Conservation (phyloP, 108 stramenopile genomes). For the Skeletonema tropicum region DNA sequence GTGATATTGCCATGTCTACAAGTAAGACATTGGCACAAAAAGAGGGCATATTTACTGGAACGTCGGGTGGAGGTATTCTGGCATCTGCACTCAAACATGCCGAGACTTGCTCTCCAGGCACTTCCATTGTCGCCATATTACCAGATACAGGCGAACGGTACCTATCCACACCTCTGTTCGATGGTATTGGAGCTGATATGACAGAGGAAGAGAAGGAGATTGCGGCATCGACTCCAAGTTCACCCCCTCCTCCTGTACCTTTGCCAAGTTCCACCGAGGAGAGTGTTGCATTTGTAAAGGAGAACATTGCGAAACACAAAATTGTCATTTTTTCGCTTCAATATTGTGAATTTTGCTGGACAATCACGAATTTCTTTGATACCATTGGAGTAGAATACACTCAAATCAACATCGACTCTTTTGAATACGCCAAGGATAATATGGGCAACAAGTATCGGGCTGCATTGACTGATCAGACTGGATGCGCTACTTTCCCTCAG, state of each 20-base stretch:
- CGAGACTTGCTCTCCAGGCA: conserved; percentile 48
- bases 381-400: conserved; percentile 33
- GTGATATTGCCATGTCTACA: conserved; percentile 50
- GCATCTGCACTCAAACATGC: conserved; percentile 62
- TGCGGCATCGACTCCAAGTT: conserved; percentile 30
- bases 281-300: conserved; percentile 66
- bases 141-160: conserved; percentile 78
- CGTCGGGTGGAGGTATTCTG: conserved; percentile 60
- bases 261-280: conserved; percentile 30
- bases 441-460: conserved; percentile 64
- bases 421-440: conserved; percentile 65
- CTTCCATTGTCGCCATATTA: conserved; percentile 57
- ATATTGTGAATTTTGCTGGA: conserved; percentile 77
- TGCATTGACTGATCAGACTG: conserved; percentile 52
- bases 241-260: conserved; percentile 51
- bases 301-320: conserved; percentile 74
- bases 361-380: conserved; percentile 67
- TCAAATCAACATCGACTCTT: conserved; percentile 46
- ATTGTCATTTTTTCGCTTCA: conserved; percentile 69
- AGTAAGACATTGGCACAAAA: conserved; percentile 56
- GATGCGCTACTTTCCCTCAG: conserved; percentile 61
- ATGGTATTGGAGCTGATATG: conserved; percentile 70
- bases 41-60: conserved; percentile 74
- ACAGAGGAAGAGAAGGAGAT: conserved; percentile 64
- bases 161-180: conserved; percentile 75